Percentiles rank a stretch among this genome's conserved stretches.
Evolutionary conservation across 2,329 filamentous ascomycete genomes (phyloP).

Genomic region (Ceratocystis huliohia): DNA sequence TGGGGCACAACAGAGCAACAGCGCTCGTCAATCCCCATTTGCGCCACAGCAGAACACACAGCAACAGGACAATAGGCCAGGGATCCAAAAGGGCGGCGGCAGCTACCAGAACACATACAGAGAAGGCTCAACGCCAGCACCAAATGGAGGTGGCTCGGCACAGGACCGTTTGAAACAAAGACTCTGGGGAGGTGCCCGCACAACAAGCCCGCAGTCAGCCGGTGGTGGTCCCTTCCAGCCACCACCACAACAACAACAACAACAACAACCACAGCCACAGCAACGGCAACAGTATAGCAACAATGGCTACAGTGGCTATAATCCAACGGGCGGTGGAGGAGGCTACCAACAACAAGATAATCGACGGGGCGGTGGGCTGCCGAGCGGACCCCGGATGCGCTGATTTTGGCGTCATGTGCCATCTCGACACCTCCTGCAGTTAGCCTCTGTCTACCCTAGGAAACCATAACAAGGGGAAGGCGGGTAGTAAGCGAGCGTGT

Average conservation of each 20-base stretch:
- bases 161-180: conserved; percentile 74
- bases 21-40: conserved; percentile 25
- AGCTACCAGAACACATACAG: conserved; percentile 9
- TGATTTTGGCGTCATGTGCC: conserved; percentile 24
- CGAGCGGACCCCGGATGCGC: conserved; percentile 32
- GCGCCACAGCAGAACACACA: conserved; percentile 18
- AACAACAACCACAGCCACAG: neutral
- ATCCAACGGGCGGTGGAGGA: conserved; percentile 26
- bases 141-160: conserved; percentile 43
- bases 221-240: conserved; percentile 35
- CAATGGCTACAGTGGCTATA: conserved; percentile 12
- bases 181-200: conserved; percentile 52
- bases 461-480: neutral
- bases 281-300: conserved; percentile 7
- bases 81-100: conserved; percentile 16
- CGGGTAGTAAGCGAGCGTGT: neutral
- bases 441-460: no score
- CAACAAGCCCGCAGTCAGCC: conserved; percentile 40
- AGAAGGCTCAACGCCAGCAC: conserved; percentile 36
- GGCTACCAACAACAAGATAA: conserved; percentile 17
- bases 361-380: conserved; percentile 17
- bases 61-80: conserved; percentile 16
- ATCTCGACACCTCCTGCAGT: neutral
- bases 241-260: conserved; percentile 25
- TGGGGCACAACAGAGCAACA: conserved; percentile 23